Conservation (phyloP, 148 eudicot species). For the Cornus suecica region DNA sequence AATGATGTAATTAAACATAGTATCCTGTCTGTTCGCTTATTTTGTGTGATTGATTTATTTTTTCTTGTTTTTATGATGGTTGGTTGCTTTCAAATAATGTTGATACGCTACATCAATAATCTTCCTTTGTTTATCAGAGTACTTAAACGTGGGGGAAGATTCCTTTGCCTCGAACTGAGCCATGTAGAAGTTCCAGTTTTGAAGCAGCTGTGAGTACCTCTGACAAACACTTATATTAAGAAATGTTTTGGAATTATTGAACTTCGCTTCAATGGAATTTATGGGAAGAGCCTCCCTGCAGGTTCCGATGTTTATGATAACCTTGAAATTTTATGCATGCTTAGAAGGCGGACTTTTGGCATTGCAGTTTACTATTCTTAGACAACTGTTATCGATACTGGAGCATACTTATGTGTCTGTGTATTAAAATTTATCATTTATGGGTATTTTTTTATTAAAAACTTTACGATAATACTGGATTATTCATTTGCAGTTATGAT, state of each 20-base stretch:
- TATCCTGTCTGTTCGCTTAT: not conserved
- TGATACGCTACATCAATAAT: conserved; percentile 6
- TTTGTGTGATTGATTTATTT: not conserved
- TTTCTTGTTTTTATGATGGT: not conserved
- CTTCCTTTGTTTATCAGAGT: conserved; percentile 52
- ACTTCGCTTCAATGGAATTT: not conserved
- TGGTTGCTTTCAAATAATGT: not conserved
- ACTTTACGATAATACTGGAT: not conserved
- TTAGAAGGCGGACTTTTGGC: not conserved
- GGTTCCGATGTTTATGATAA: not conserved
- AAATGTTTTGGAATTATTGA: not conserved
- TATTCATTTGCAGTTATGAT: conserved; percentile 71
- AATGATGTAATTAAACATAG: too few relatives aligned
- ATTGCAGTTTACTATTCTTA: not conserved
- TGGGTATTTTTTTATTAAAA: not conserved
- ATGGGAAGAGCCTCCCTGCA: not conserved
- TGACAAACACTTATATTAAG: not conserved
- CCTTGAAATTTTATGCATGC: not conserved
- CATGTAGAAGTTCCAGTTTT: conserved; percentile 78
- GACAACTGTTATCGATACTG: not conserved
- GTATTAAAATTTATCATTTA: not conserved
- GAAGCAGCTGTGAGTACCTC: conserved; percentile 78
- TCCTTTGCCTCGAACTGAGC: conserved; percentile 97
- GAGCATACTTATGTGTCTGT: not conserved
- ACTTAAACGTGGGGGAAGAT: conserved; percentile 85